Evolutionary conservation across 805 yeast genomes (phyloP).

Genomic region (Yarrowia deformans): DNA sequence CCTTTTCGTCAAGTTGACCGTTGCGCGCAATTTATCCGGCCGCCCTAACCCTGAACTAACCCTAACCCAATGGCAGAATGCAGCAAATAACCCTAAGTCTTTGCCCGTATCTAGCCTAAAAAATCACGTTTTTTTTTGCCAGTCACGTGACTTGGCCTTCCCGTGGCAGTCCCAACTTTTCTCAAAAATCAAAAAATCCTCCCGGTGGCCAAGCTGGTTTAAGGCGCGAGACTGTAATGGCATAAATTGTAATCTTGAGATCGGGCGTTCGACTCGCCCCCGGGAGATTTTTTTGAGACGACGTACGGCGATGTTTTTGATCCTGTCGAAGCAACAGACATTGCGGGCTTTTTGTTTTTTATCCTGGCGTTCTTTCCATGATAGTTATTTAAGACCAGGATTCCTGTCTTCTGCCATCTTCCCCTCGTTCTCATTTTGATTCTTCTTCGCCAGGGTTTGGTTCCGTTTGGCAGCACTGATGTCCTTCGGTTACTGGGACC

Average conservation of each 20-base stretch:
- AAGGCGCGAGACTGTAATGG: slow-evolving; percentile 40
- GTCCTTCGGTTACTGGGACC: no score
- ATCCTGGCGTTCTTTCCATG: no score
- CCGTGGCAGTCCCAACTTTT: not conserved
- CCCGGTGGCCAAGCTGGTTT: slow-evolving; percentile 40
- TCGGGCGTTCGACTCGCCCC: slow-evolving; percentile 40
- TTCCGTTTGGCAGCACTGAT: no score
- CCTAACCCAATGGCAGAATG: not conserved
- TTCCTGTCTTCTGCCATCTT: no score
- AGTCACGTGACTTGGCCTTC: not conserved
- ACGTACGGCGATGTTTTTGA: no score
- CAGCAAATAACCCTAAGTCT: slow-evolving; percentile 1
- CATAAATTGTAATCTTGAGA: slow-evolving; percentile 36
- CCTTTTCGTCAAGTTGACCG: not conserved
- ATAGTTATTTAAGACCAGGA: no score
- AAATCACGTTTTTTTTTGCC: not conserved
- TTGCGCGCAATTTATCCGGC: not conserved
- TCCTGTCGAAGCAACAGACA: no score
- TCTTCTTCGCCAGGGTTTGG: no score
- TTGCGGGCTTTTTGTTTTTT: no score
- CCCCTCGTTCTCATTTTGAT: no score
- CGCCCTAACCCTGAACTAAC: not conserved
- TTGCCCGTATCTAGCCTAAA: not conserved
- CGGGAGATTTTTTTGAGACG: slow-evolving; percentile 37
- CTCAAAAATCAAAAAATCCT: slow-evolving; percentile 3